Base-by-base conservation (phyloP, 768 basidiomycete species). In the Lentinula detonsa region DNA sequence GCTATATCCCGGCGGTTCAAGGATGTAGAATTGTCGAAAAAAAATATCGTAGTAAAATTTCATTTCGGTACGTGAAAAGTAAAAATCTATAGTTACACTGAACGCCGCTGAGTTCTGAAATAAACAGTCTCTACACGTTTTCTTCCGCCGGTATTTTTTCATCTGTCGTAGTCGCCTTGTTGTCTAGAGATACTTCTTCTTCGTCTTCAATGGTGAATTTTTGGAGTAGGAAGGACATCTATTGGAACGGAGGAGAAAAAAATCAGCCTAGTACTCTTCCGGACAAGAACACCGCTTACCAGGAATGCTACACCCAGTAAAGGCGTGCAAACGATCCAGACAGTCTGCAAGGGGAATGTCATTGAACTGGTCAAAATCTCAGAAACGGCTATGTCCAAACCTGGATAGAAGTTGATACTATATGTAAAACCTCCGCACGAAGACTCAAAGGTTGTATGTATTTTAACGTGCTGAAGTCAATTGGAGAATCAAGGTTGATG, bases 241-340 rank as follows among this genome's bases (percentile, higher is more conserved):
- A 60, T 60, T 48, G 56, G 52, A 28, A 31, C 13, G 50, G 15
- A 13, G 33, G 11, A 9, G 16, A 34, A 51, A 7, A 15, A 57
- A 39, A 46, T 61, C 15, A 57, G 48, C 10, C 52, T 45, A 55
- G 56, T 52, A 51, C 35, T 39, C 33, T 53, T 31, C 21, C 21
- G 28, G 18, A 7, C 15, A 60, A 11, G 23, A n/a, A 42, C 57
- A 40, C 62, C 45, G 62, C 73, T 66, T 68, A 89, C 86, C 71
- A 90, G 66, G 66, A 84, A 79, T 40, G 89, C 86, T 58, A 85
- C 67, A 34, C 84, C 86, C 55, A 92, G 71, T 68, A 85, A 83
- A 21, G 90, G 89, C 43, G 83, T 75, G 70, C 88, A 91, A 37
- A 87, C 80, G 15, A 81, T 81, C 90, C 90, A 92, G 61, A 92